These are phyloP conservation scores for Phascolomyces articulosus DNA, from an alignment of 371 early-diverging fungal species.

Conservation along the genomic window DNA sequence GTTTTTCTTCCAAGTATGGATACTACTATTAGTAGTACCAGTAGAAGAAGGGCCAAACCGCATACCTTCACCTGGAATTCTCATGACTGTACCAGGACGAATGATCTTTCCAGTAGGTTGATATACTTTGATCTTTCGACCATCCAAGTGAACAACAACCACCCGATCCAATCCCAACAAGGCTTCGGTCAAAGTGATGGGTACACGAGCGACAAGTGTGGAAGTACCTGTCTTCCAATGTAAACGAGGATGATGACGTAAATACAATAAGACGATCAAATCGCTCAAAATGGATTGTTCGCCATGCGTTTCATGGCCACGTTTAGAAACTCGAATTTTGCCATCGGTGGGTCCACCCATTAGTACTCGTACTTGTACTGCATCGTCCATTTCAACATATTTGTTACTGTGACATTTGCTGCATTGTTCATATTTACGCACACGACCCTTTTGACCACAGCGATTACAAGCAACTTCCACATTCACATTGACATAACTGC, in stretches of 20 bases:
- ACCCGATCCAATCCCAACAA: slow-evolving; percentile 90
- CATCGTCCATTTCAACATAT: neutral
- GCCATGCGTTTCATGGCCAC: slow-evolving; percentile 8
- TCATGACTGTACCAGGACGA: slow-evolving; percentile 84
- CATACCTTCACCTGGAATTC: slow-evolving; percentile 92
- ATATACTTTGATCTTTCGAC: slow-evolving; percentile 80
- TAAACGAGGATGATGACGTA: slow-evolving; percentile 74
- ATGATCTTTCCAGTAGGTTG: slow-evolving; percentile 91
- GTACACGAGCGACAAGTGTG: slow-evolving; percentile 50
- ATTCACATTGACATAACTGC: no score
- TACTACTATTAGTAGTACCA: no score
- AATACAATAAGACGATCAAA: slow-evolving; percentile 80
- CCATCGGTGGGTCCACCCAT: slow-evolving; percentile 7
- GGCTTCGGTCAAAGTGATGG: slow-evolving; percentile 88
- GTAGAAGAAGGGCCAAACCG: slow-evolving; percentile 69
- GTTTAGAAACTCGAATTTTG: neutral
- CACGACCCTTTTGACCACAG: neutral
- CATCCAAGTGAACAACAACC: slow-evolving; percentile 87
- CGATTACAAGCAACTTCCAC: neutral
- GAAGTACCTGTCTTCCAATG: slow-evolving; percentile 68
- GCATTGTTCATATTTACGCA: neutral
- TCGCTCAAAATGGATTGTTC: slow-evolving; percentile 46
- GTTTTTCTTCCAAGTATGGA: no score
- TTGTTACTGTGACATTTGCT: neutral
- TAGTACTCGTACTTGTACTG: neutral